Evolutionary conservation across 306 rosid species (phyloP), one percentile per base, ranked within the genome.

Genomic region (Corylus heterophylla): DNA sequence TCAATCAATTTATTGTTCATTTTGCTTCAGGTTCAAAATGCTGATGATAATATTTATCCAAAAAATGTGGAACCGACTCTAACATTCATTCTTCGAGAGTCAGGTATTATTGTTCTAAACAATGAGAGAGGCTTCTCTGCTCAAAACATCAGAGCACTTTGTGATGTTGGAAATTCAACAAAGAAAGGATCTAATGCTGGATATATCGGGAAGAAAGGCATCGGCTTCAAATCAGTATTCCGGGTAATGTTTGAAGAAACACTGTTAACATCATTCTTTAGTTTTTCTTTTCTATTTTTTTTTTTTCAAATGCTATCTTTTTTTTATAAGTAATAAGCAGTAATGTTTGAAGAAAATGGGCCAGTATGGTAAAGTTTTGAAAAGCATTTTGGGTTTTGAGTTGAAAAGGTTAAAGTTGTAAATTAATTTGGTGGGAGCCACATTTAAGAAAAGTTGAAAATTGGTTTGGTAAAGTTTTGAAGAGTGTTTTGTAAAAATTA

Each of bases 91-190:
- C 94, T 94, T 80, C 91, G 25, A 83, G 92, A 91, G 82, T 89
- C 91, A 9, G 89, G 88, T 44, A 91, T 94, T 80, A 79, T 85
- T 82, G 91, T 94, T 84, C 82, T 94, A 85, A 94, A 94, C 84
- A 94, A 94, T 79, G 98, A 94, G 86, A 85, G 0, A 58, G 98
- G 98, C 59, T 94, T 94, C 87, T 84, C 95, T 74, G 89, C 89
- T 78, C 85, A 86, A 84, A 94, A 94, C 82, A 89, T 94, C 79
- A 87, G 89, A 82, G 98, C 98, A 62, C 97, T 94, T 75, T 94
- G 98, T 83, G 98, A 94, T 87, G 89, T 94, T 88, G 98, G 98
- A 64, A 94, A 86, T 85, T 94, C 98, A 49, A 94, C 98, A 29
- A 94, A 94, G 92, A 92, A 91, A 77, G 98, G 97, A 77, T 89